Evolutionary conservation across 1,284 basidiomycete species (phyloP).

Genomic region (Apiotrichum siamense): DNA sequence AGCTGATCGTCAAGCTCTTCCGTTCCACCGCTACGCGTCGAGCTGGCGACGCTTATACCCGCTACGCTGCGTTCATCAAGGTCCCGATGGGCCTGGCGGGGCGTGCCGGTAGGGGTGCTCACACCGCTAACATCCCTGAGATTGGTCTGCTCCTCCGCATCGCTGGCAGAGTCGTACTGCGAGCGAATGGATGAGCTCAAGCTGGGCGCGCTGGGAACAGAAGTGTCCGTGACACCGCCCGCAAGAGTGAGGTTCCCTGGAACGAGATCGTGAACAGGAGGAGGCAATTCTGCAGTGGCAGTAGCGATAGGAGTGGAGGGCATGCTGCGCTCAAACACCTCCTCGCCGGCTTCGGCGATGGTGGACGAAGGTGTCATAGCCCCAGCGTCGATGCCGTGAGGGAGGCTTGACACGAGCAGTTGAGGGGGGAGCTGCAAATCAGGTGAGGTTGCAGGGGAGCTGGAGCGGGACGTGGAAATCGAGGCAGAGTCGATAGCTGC

Average conservation of each 20-base stretch:
- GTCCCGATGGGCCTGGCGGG: constrained; percentile 29
- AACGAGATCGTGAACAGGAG: constrained; percentile 29
- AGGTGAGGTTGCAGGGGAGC: constrained; percentile 25
- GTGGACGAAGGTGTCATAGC: constrained; percentile 42
- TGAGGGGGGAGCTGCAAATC: constrained; percentile 22
- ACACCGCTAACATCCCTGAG: constrained; percentile 41
- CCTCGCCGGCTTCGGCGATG: constrained; percentile 39
- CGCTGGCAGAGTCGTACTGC: constrained; percentile 30
- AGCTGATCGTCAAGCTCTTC: constrained; percentile 7
- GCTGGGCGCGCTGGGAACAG: constrained; percentile 10
- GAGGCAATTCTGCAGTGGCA: constrained; percentile 23
- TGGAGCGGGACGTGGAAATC: constrained; percentile 28
- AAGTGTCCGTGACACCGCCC: constrained; percentile 7
- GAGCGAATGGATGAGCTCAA: constrained; percentile 30
- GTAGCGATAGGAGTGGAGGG: constrained; percentile 35
- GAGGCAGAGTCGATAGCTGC: constrained; percentile 21
- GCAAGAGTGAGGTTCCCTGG: constrained; percentile 35
- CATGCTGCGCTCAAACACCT: constrained; percentile 27
- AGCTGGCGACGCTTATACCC: constrained; percentile 12
- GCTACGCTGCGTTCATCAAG: constrained; percentile 22
- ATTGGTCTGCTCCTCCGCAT: constrained; percentile 27
- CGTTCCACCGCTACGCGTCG: not conserved
- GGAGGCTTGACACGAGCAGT: constrained; percentile 30
- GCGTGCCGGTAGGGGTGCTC: constrained; percentile 39
- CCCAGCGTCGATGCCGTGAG: constrained; percentile 21